phyloP scores from a whole-genome alignment of 345 rosid species.

The Eucalyptus curtisii region DNA sequence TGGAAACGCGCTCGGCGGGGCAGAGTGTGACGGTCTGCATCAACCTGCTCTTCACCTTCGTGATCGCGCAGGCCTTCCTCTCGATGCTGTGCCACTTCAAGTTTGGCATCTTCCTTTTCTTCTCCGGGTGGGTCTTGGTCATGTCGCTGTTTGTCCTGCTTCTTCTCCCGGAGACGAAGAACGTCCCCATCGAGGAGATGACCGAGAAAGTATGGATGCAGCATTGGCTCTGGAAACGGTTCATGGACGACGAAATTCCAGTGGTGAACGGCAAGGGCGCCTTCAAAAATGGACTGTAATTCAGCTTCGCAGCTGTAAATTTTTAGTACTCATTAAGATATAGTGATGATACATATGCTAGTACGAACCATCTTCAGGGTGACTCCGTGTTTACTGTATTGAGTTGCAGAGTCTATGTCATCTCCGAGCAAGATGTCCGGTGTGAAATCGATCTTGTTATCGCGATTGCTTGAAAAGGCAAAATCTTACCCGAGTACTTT shows the following conservation, averaged over 20 bases:
- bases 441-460: not conserved
- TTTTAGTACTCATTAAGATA: not conserved
- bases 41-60: constrained; percentile 81
- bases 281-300: constrained; percentile 37
- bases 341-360: not conserved
- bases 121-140: constrained; percentile 71
- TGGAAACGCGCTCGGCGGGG: constrained; percentile 90
- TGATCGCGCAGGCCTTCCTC: constrained; percentile 89
- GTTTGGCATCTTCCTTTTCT: constrained; percentile 88
- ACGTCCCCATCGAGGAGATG: constrained; percentile 94
- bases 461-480: not conserved
- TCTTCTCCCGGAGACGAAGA: constrained; percentile 86
- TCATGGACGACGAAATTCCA: constrained; percentile 28
- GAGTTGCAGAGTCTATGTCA: not conserved
- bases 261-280: not conserved
- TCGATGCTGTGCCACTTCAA: constrained; percentile 93
- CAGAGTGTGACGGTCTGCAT: constrained; percentile 92
- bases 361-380: not conserved
- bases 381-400: not conserved
- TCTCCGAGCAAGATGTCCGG: not conserved
- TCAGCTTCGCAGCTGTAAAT: constrained; percentile 21
- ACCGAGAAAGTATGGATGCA: constrained; percentile 87
- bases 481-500: not conserved
- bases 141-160: constrained; percentile 80
- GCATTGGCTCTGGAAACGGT: constrained; percentile 93